Evolutionary conservation across 768 basidiomycete genomes (phyloP).

Genomic region (Agaricus bisporus): DNA sequence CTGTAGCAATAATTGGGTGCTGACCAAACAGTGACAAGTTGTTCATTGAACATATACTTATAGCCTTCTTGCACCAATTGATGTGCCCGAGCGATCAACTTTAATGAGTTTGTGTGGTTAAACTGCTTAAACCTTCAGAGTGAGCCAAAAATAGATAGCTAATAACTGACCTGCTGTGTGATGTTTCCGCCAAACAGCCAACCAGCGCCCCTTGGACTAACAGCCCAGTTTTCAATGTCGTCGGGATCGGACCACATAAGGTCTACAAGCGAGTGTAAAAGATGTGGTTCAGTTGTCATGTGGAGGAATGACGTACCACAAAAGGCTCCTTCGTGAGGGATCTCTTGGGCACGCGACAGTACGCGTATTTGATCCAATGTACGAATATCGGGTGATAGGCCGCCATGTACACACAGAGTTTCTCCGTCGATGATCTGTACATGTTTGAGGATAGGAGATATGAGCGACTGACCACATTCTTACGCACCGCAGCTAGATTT

Average conservation of each 20-base stretch:
- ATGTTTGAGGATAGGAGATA: not conserved
- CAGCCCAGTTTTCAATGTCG: conserved; percentile 93
- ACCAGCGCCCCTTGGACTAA: conserved; percentile 93
- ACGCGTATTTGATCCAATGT: conserved; percentile 94
- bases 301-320: conserved; percentile 50
- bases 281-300: not conserved
- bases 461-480: not conserved
- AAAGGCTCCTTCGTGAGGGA: conserved; percentile 98
- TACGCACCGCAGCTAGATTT: conserved; percentile 84
- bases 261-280: conserved; percentile 39
- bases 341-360: conserved; percentile 91
- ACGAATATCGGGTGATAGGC: conserved; percentile 91
- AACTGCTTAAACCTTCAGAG: conserved; percentile 35
- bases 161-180: conserved; percentile 62
- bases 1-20: conserved; percentile 80
- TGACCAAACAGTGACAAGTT: conserved; percentile 90
- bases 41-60: conserved; percentile 95
- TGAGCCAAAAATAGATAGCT: not conserved
- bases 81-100: conserved; percentile 90
- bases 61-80: conserved; percentile 95
- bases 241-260: conserved; percentile 99
- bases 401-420: conserved; percentile 92
- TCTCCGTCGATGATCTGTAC: conserved; percentile 87
- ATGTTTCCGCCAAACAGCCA: conserved; percentile 90
- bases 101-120: conserved; percentile 85